phyloP scores from a whole-genome alignment of 805 yeast genomes.

The Yarrowia yakushimensis region DNA sequence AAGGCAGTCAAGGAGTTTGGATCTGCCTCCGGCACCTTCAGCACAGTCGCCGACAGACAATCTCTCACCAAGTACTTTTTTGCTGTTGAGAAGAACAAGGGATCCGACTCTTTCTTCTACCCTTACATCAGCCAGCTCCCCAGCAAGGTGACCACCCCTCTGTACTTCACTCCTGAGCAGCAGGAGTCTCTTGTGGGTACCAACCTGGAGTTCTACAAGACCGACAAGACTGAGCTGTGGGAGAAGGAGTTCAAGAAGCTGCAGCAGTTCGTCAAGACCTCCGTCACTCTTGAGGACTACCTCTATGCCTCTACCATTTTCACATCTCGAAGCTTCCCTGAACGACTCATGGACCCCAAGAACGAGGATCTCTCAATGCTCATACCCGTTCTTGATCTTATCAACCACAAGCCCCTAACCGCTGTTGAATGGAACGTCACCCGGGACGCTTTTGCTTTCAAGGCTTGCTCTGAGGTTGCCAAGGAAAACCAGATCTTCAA shows the following conservation, averaged over 20 bases:
- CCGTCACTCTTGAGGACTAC: constrained; percentile 40
- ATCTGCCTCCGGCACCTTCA: neutral
- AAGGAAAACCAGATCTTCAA: constrained; percentile 58
- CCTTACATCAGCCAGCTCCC: constrained; percentile 55
- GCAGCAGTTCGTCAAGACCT: constrained; percentile 1
- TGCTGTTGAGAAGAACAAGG: constrained; percentile 17
- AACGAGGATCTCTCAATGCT: constrained; percentile 54
- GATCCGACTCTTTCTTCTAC: constrained; percentile 30
- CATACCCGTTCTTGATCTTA: constrained; percentile 71
- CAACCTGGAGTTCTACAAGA: constrained; percentile 57
- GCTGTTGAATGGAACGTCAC: constrained; percentile 59
- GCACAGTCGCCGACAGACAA: neutral
- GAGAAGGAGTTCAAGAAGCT: constrained; percentile 52
- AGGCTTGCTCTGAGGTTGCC: constrained; percentile 30
- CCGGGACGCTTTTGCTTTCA: constrained; percentile 43
- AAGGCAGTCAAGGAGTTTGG: constrained; percentile 28
- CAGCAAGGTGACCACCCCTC: constrained; percentile 53
- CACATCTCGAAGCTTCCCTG: constrained; percentile 78
- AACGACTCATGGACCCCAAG: constrained; percentile 46
- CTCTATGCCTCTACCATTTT: constrained; percentile 72
- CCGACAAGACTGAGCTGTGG: constrained; percentile 45
- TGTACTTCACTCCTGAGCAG: constrained; percentile 50
- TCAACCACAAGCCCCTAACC: constrained; percentile 65
- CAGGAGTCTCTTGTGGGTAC: constrained; percentile 58
- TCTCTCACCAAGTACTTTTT: constrained; percentile 21